Conservation (phyloP, 495 filamentous ascomycete species). For the Penicillium canariense region DNA sequence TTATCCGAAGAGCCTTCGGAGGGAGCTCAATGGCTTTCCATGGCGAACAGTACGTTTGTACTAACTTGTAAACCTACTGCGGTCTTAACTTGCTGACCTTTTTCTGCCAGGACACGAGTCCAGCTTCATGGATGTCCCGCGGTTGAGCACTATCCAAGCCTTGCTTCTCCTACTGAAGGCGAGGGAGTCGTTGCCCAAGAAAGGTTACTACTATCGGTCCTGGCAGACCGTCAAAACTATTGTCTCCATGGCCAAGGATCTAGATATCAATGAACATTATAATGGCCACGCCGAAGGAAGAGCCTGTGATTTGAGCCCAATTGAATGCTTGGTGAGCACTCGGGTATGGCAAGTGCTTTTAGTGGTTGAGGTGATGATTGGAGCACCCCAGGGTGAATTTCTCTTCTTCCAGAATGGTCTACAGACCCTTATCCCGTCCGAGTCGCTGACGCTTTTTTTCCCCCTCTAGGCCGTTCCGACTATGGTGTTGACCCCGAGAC, state of each 20-base stretch:
- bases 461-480: constrained; percentile 70
- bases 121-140: constrained; percentile 92
- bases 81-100: constrained; percentile 20
- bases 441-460: background rate
- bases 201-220: constrained; percentile 94
- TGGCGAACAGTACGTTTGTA: constrained; percentile 73
- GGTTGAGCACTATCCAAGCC: constrained; percentile 91
- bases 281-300: constrained; percentile 69
- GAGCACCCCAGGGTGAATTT: constrained; percentile 80
- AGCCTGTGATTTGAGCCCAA: constrained; percentile 61
- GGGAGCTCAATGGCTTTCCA: constrained; percentile 90
- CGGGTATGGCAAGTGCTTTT: constrained; percentile 91
- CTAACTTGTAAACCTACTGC: no score
- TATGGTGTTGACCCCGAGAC: constrained; percentile 71
- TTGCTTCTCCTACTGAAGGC: constrained; percentile 87
- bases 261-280: constrained; percentile 87
- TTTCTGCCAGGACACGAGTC: constrained; percentile 74
- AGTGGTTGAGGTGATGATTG: constrained; percentile 88
- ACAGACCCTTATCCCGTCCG: background rate
- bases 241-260: constrained; percentile 88
- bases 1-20: constrained; percentile 79
- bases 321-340: constrained; percentile 80
- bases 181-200: constrained; percentile 83
- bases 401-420: background rate
- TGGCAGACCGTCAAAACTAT: constrained; percentile 96